These are phyloP conservation scores for Podila epigama DNA, from an alignment of 192 early-diverging fungal species.

Conservation along the genomic window DNA sequence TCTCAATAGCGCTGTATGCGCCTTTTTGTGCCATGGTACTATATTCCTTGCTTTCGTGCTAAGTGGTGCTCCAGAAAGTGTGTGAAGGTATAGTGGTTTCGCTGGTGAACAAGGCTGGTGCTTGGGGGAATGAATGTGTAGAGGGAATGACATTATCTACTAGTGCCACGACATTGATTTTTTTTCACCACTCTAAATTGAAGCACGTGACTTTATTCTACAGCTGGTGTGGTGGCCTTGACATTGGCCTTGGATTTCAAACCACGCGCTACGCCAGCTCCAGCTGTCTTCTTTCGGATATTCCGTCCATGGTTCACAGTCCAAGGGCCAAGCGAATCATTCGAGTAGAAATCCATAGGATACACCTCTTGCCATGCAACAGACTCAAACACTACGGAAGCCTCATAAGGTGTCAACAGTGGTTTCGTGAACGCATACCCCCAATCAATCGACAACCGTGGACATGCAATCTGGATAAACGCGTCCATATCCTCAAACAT, in stretches of 20 bases:
- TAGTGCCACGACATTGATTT: not conserved
- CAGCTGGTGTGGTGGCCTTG: not conserved
- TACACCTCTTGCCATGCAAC: conserved; percentile 86
- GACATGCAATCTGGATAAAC: conserved; percentile 96
- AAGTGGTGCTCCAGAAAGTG: no score
- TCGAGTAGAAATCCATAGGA: conserved; percentile 99
- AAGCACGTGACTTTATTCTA: not conserved
- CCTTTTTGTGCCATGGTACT: conserved; percentile 42
- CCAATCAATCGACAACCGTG: conserved; percentile 98
- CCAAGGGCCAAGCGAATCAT: conserved; percentile 90
- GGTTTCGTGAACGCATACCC: conserved; percentile 95
- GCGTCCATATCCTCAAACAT: conserved; percentile 87
- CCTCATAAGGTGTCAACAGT: conserved; percentile 94
- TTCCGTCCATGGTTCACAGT: conserved; percentile 86
- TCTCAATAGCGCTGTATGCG: conserved; percentile 44
- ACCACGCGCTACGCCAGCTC: not conserved
- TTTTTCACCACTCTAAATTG: not conserved
- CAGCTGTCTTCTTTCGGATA: conserved; percentile 32
- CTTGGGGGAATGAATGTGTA: not conserved
- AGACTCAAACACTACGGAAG: conserved; percentile 83
- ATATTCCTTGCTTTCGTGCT: no score
- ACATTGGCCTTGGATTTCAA: conserved; percentile 7
- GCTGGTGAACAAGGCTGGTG: no score
- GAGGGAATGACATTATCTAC: not conserved
- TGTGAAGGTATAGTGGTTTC: no score